A percentile compares a stretch with the other conserved stretches of the same genome.
Evolutionary conservation across 2,329 filamentous ascomycete species (phyloP).

Genomic region (Fusarium sp.): DNA sequence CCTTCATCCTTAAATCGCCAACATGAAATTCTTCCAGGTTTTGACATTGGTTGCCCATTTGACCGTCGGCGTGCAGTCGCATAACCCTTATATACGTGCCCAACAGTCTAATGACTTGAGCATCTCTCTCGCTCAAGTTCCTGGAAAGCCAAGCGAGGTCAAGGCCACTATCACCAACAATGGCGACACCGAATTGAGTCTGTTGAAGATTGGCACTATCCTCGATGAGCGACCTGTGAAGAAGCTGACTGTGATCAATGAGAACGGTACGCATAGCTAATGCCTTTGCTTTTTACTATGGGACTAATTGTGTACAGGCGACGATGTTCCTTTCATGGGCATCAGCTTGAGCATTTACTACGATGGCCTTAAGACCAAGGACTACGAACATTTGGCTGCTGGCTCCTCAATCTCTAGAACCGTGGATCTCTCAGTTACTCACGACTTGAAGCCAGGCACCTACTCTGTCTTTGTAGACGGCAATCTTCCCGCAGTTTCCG

Average conservation of each 20-base stretch:
- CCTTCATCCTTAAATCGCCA: rapidly evolving
- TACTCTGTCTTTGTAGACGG: conserved; percentile 31
- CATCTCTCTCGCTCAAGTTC: not conserved
- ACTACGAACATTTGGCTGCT: conserved; percentile 11
- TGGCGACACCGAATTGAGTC: conserved; percentile 1
- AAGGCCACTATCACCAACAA: conserved; percentile 19
- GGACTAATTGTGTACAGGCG: not conserved
- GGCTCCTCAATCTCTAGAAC: conserved; percentile 18
- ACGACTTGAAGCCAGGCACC: conserved; percentile 22
- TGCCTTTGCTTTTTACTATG: no score
- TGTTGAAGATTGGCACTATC: conserved; percentile 28
- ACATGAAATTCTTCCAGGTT: not conserved
- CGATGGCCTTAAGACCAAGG: conserved; percentile 9
- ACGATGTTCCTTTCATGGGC: conserved; percentile 6
- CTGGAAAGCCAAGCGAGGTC: conserved; percentile 9
- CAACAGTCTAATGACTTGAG: not conserved
- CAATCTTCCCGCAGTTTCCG: not conserved
- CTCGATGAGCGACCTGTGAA: conserved; percentile 29
- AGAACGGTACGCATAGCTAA: not conserved
- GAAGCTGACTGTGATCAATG: conserved; percentile 17
- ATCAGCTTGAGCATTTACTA: conserved; percentile 32
- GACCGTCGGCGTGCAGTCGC: not conserved
- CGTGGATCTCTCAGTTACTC: conserved; percentile 14
- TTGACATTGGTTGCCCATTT: not conserved
- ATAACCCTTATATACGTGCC: not conserved